Conservation (phyloP, 73 alveolate species). For the Paramecium biaurelia region DNA sequence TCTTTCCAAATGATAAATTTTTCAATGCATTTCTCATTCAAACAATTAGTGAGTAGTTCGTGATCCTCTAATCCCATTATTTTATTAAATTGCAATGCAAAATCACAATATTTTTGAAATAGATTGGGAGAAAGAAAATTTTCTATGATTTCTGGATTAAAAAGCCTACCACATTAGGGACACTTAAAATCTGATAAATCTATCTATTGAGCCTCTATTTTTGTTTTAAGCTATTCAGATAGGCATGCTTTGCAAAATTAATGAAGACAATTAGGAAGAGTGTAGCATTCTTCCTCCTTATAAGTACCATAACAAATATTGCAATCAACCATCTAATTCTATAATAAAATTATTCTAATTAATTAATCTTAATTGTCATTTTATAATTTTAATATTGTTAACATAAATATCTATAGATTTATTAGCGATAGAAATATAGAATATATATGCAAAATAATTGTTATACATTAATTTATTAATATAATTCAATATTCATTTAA, state of each 20-base stretch:
- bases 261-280: not conserved
- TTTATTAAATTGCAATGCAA: not conserved
- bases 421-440: too few species aligned
- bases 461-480: too few species aligned
- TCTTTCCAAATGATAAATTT: conserved; percentile 36
- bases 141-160: not conserved
- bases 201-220: not conserved
- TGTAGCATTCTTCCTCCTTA: not conserved
- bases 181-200: not conserved
- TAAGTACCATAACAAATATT: not conserved
- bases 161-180: not conserved
- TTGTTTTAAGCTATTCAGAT: not conserved
- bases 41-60: conserved; percentile 8
- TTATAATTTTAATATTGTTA: too few species aligned
- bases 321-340: not conserved
- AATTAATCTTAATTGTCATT: too few species aligned
- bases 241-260: not conserved
- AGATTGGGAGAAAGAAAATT: not conserved
- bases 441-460: too few species aligned
- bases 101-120: not conserved
- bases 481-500: not conserved
- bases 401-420: too few species aligned
- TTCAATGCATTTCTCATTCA: not conserved
- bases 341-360: not conserved
- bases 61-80: conserved; percentile 14